phyloP scores from a whole-genome alignment of 2,329 filamentous ascomycete genomes.

The Aspergillus sp. region DNA sequence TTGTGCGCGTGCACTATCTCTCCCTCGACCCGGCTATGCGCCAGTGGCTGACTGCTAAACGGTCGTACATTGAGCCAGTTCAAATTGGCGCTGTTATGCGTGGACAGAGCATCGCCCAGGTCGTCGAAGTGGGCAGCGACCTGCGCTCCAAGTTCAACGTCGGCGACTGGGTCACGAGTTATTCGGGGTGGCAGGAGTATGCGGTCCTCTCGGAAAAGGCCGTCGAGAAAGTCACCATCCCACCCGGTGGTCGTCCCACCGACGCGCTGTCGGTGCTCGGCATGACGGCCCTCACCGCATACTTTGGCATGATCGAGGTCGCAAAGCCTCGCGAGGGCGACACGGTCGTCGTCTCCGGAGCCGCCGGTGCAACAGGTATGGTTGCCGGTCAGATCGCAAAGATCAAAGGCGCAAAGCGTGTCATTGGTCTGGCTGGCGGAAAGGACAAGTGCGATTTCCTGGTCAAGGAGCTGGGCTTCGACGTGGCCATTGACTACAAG shows the following conservation, averaged over 20 bases:
- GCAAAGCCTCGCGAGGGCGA: conserved; percentile 71
- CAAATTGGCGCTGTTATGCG: conserved; percentile 72
- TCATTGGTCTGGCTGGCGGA: conserved; percentile 69
- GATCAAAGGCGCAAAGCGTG: conserved; percentile 65
- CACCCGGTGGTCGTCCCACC: conserved; percentile 54
- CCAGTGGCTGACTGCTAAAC: conserved; percentile 65
- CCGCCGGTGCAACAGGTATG: conserved; percentile 77
- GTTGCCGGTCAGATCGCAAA: conserved; percentile 80
- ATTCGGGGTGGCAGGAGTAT: conserved; percentile 69
- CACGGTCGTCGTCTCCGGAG: conserved; percentile 76
- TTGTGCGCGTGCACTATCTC: conserved; percentile 65
- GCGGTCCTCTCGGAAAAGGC: conserved; percentile 61
- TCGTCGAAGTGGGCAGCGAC: conserved; percentile 60
- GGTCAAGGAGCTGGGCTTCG: conserved; percentile 66
- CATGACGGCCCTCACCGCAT: conserved; percentile 73
- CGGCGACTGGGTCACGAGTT: conserved; percentile 57
- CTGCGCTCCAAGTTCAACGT: conserved; percentile 33
- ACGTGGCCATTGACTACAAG: conserved; percentile 73
- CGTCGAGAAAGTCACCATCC: conserved; percentile 50
- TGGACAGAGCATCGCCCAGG: conserved; percentile 62
- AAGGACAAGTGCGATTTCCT: conserved; percentile 72
- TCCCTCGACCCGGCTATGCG: conserved; percentile 78
- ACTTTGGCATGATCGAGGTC: conserved; percentile 73
- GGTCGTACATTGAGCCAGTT: conserved; percentile 71
- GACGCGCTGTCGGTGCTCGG: conserved; percentile 68